These are phyloP conservation scores for Berberis vulgaris DNA, from an alignment of 164 flowering plant genomes.

Conservation along the genomic window DNA sequence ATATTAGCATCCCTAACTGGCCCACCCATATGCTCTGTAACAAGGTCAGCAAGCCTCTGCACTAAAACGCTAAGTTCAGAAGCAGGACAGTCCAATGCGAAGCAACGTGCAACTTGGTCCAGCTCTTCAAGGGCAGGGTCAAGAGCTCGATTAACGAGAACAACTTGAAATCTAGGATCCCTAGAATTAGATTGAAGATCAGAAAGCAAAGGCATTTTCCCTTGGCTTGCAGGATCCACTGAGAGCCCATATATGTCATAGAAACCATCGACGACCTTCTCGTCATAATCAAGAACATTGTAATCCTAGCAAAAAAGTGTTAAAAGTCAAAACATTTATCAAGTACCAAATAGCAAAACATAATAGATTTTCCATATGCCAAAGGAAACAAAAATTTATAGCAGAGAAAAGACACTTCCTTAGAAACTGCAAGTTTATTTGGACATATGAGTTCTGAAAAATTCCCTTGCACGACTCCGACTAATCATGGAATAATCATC, in stretches of 20 bases:
- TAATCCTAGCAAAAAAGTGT: conserved; percentile 45
- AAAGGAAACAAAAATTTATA: too few relatives aligned
- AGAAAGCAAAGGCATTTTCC: conserved; percentile 76
- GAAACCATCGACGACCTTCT: conserved; percentile 89
- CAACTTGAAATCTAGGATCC: conserved; percentile 67
- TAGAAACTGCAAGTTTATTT: too few relatives aligned
- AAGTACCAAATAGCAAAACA: conserved; percentile 11
- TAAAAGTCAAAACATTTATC: too few relatives aligned
- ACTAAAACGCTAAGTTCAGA: conserved; percentile 47
- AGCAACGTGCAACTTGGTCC: conserved; percentile 80
- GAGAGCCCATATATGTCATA: conserved; percentile 75
- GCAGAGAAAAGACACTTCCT: too few relatives aligned
- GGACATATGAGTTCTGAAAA: too few relatives aligned
- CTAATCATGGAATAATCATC: too few relatives aligned
- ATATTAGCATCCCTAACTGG: conserved; percentile 84
- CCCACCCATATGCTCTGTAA: conserved; percentile 93
- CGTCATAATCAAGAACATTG: conserved; percentile 85
- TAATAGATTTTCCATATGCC: background rate
- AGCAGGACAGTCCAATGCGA: conserved; percentile 58
- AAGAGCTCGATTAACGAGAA: conserved; percentile 62
- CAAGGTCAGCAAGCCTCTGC: conserved; percentile 86
- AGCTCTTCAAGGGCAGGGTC: conserved; percentile 81
- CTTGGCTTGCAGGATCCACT: conserved; percentile 46
- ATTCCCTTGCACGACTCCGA: too few relatives aligned
- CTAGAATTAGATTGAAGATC: conserved; percentile 64